Conservation (phyloP, 1,284 basidiomycete genomes). For the Melampsora americana region DNA sequence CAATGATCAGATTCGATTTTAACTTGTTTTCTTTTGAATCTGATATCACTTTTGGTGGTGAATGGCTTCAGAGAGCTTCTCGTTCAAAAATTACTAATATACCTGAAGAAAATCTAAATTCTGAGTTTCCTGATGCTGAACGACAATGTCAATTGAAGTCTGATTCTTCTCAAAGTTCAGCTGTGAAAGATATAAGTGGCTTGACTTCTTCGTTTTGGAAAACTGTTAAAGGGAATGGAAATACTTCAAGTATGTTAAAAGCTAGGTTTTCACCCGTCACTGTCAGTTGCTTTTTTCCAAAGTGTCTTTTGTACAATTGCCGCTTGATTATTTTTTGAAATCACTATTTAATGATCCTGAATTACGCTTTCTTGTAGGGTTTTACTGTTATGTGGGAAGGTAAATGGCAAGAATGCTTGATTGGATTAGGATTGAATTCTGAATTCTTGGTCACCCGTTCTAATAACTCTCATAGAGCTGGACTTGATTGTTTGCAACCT, state of each 20-base stretch:
- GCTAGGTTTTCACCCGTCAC: constrained; percentile 31
- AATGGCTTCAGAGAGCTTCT: constrained; percentile 19
- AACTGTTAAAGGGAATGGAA: constrained; percentile 13
- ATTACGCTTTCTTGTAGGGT: constrained; percentile 6
- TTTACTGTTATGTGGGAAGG: constrained; percentile 42
- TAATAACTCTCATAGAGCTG: too few relatives aligned
- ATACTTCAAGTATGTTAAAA: constrained; percentile 20
- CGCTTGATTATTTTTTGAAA: not conserved
- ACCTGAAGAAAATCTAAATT: too few relatives aligned
- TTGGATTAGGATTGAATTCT: constrained; percentile 33
- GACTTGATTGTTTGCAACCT: not conserved
- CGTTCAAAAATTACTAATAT: not conserved
- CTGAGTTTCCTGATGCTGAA: too few relatives aligned
- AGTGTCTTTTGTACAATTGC: too few relatives aligned
- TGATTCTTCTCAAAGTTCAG: constrained; percentile 1
- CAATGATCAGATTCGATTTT: constrained; percentile 68
- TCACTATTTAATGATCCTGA: constrained; percentile 2
- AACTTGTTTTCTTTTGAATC: constrained; percentile 96
- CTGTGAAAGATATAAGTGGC: constrained; percentile 4
- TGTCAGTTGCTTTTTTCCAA: constrained; percentile 4
- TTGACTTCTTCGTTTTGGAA: constrained; percentile 33
- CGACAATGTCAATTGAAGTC: too few relatives aligned
- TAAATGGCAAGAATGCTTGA: constrained; percentile 36
- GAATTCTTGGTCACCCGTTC: constrained; percentile 29
- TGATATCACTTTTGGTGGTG: constrained; percentile 77